These are phyloP conservation scores for Jaltomata sinuosa DNA, from an alignment of 257 asterid species.

Conservation along the genomic window DNA sequence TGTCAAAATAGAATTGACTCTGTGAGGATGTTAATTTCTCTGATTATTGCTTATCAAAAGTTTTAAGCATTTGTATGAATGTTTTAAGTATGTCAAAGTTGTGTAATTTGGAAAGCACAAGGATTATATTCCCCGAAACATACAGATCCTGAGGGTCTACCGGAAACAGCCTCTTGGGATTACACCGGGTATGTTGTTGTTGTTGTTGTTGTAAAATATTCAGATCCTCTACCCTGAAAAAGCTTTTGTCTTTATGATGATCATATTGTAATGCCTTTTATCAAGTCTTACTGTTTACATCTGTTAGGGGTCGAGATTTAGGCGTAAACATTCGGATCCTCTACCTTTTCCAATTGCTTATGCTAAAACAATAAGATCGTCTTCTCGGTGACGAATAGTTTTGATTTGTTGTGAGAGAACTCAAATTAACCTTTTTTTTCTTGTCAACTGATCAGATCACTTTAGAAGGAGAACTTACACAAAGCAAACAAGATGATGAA, in stretches of 20 bases:
- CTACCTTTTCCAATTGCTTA: background rate
- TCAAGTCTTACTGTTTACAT: background rate
- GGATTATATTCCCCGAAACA: background rate
- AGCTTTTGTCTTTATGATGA: background rate
- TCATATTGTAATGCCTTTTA: background rate
- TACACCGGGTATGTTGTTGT: background rate
- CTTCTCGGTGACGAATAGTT: background rate
- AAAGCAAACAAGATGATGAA: constrained; percentile 13
- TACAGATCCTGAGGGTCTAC: background rate
- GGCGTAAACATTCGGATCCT: background rate
- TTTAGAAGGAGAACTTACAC: constrained; percentile 19
- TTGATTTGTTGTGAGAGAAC: background rate
- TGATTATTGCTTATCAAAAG: background rate
- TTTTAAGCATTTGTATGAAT: background rate
- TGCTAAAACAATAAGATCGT: background rate
- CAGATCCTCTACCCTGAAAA: background rate
- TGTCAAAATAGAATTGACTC: background rate
- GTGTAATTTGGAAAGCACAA: background rate
- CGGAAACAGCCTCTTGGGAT: background rate
- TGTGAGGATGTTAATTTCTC: background rate
- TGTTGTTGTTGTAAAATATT: background rate
- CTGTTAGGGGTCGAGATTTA: background rate
- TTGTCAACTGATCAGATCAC: constrained; percentile 24
- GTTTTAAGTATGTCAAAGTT: background rate
- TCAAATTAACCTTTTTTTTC: background rate